Base-by-base conservation (phyloP, 108 stramenopile species). In the Fragilaria crotonensis region DNA sequence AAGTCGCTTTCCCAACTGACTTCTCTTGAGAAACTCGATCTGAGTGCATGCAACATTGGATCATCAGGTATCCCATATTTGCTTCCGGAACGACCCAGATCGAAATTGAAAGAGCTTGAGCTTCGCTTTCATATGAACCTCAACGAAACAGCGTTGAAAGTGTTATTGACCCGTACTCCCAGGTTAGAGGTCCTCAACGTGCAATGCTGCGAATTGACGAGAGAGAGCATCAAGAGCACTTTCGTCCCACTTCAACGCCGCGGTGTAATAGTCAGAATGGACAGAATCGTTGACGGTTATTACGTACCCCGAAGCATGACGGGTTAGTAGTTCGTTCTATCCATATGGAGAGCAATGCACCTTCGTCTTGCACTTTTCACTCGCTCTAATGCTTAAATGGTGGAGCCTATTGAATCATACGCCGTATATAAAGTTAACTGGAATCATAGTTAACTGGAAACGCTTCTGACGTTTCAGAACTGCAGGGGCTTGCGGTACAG, bases 21-120 rank as follows among this genome's bases (percentile, higher is more conserved):
- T 1, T 18, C 54, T 2, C 23, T 56, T 2, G 20, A 19, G 19
- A 19, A 29, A 4, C 54, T 56, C 2, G 32, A 56, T 56, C 2
- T 56, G 2, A 56, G 54, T 36, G 54, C 54, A 3, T 26, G 25
- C 33, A 21, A 31, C 17, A 22, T 56, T 3, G 54, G 54, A 5
- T n/a, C 19, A 19, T n/a, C 3, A 2, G 54, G 54, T 14, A n/a
- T 56, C 33, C 54, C 19, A 3, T 19, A 56, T 45, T 23, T 56
- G 23, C 20, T 56, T 56, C 2, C 3, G 1, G 51, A 2, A 52
- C 22, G 21, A 26, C 17, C 25, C 2, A 26, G 25, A 25, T 18
- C 21, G 25, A 21, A 52, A 26, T 2, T 52, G 18, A 17, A 18
- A 25, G 21, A 3, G 51, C 51, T 3, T 3, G 5, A 25, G 25